These are phyloP conservation scores for Melanomma pulvis-pyrius DNA, from an alignment of 495 filamentous ascomycete genomes.

Conservation along the genomic window DNA sequence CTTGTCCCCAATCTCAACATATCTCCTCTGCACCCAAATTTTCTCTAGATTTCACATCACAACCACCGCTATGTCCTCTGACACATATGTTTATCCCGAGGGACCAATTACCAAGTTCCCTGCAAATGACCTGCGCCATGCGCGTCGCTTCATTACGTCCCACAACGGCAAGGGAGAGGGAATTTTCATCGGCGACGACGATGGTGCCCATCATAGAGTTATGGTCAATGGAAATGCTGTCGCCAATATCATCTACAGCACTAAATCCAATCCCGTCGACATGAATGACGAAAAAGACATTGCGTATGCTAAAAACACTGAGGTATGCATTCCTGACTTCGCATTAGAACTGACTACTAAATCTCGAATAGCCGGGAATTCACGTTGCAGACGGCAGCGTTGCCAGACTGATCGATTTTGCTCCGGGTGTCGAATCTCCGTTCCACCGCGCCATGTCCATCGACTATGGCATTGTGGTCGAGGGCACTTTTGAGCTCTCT, in stretches of 20 bases:
- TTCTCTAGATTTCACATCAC: no score
- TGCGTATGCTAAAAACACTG: constrained; percentile 1
- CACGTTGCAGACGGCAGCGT: constrained; percentile 26
- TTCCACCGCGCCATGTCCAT: constrained; percentile 43
- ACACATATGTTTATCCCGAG: not conserved
- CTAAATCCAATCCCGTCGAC: constrained; percentile 36
- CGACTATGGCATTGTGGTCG: constrained; percentile 44
- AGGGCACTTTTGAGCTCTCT: constrained; percentile 41
- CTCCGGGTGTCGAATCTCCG: constrained; percentile 34
- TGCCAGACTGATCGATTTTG: constrained; percentile 26
- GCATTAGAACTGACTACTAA: not conserved
- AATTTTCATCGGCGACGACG: not conserved
- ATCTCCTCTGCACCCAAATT: no score
- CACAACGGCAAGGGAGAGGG: constrained; percentile 14
- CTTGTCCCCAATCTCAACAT: no score
- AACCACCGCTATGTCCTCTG: not conserved
- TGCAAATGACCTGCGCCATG: not conserved
- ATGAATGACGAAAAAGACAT: constrained; percentile 27
- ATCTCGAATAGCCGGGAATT: constrained; percentile 20
- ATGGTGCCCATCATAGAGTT: not conserved
- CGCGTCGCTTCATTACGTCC: constrained; percentile 12
- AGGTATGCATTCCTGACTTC: not conserved
- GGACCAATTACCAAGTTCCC: not conserved
- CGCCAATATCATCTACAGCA: constrained; percentile 37
- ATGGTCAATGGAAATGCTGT: not conserved